Conservation (phyloP, 257 asterid genomes). For the Salvia hispanica region DNA sequence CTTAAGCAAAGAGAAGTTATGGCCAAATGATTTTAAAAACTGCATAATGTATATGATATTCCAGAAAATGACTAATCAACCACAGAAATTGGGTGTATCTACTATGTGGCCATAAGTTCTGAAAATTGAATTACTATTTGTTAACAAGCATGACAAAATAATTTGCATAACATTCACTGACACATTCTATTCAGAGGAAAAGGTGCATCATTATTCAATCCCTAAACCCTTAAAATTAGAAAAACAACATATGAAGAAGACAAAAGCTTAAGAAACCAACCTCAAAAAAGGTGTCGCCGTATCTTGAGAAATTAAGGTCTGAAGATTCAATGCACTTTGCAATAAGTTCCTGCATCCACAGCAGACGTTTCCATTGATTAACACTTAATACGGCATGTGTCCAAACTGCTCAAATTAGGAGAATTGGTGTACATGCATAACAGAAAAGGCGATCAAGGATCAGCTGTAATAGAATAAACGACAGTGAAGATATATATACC, state of each 20-base stretch:
- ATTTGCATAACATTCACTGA: neutral
- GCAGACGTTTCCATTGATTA: constrained; percentile 20
- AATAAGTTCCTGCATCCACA: constrained; percentile 73
- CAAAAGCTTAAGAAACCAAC: constrained; percentile 26
- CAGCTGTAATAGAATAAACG: neutral
- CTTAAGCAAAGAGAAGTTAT: neutral
- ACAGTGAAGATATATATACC: constrained; percentile 46
- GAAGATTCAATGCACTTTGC: constrained; percentile 81
- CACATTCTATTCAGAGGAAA: neutral
- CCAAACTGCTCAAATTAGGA: neutral
- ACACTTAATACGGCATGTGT: constrained; percentile 16
- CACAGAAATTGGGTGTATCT: too few relatives aligned
- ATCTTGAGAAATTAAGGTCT: constrained; percentile 87
- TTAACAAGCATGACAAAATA: neutral
- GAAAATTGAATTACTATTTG: too few relatives aligned
- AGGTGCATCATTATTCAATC: constrained; percentile 1
- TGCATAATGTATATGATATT: neutral
- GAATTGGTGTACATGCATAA: neutral
- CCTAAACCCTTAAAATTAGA: too few relatives aligned
- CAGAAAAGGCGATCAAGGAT: neutral
- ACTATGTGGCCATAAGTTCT: too few relatives aligned
- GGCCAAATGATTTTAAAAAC: neutral
- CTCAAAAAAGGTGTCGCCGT: constrained; percentile 97
- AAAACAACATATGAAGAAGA: too few relatives aligned
- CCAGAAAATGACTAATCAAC: too few relatives aligned